Evolutionary conservation across 164 flowering plant species (phyloP), one percentile per base, ranked within the genome.

Genomic region (Nymphaea colorata): DNA sequence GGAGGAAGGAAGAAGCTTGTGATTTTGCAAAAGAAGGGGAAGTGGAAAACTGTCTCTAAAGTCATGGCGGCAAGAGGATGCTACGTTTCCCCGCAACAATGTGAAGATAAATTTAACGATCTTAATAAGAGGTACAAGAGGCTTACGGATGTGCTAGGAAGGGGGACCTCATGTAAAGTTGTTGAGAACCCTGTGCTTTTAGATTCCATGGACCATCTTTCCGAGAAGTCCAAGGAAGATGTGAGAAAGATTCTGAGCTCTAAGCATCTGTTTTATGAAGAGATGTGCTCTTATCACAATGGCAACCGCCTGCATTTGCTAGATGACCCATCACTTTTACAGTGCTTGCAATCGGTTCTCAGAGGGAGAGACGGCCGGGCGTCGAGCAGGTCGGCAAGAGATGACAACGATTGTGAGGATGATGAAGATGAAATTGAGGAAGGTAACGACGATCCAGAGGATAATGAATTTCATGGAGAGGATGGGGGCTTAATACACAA

Each of bases 211-310:
- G 85, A 83, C 16, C 73, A 84, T 41, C 65, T 89, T 25, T 64
- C 89, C 0, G 78, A 84, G 2, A 86, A 88, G 68, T 69, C 75
- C 76, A 92, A 90, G 84, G 93, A 90, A 4, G 98, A 92, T 67
- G 96, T 80, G 1, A 68, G 78, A 68, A 92, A 92, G 68, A 67
- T 88, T 64, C 76, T 92, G 43, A 92, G 87, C 78, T 92, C 96
- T 0, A 89, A 92, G 78, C 94, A 88, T 67, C 70, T 92, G 60
- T 87, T 86, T 64, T 92, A 85, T 78, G 80, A 87, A 64, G 98
- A 92, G 71, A 89, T 92, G 96, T 88, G 92, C 67, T 93, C 96
- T 62, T 90, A 92, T 65, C 98, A 92, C 71, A 89, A 80, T 64
- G 87, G 85, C 61, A 86, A 91, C 62, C 80, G 84, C 2, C 61